Conservation (phyloP, 2,329 filamentous ascomycete species). For the Monosporascus sp. region DNA sequence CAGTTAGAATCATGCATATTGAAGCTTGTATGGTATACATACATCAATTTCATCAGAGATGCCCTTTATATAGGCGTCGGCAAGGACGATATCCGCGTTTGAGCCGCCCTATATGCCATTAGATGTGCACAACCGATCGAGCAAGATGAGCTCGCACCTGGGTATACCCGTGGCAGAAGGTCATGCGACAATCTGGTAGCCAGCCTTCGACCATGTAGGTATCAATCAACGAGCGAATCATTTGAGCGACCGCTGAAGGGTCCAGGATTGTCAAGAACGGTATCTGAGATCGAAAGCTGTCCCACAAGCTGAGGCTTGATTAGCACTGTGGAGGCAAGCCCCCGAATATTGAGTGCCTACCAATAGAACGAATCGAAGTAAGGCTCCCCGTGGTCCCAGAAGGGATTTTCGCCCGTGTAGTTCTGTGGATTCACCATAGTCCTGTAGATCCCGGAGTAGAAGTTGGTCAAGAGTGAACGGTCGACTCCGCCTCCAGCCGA, state of each 20-base stretch:
- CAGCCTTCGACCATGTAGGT: conserved; percentile 66
- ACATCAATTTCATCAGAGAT: conserved; percentile 51
- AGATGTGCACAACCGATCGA: background rate
- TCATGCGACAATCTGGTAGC: conserved; percentile 72
- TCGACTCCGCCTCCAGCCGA: conserved; percentile 47
- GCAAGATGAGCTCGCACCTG: conserved; percentile 34
- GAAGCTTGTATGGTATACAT: background rate
- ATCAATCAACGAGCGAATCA: conserved; percentile 67
- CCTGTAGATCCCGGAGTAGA: conserved; percentile 70
- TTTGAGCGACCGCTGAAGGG: conserved; percentile 55
- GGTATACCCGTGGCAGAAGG: conserved; percentile 66
- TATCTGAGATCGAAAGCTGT: conserved; percentile 63
- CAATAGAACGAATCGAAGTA: conserved; percentile 76
- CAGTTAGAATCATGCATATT: conserved; percentile 9
- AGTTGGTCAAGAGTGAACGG: conserved; percentile 50
- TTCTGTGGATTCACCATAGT: conserved; percentile 68
- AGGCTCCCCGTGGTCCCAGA: conserved; percentile 60
- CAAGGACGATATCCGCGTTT: conserved; percentile 65
- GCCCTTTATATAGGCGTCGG: conserved; percentile 63
- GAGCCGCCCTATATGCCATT: conserved; percentile 55
- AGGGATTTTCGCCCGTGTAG: conserved; percentile 66
- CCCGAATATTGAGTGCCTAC: conserved; percentile 25
- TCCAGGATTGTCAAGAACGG: conserved; percentile 65
- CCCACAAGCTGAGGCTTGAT: conserved; percentile 50
- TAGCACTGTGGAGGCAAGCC: background rate